Conservation (phyloP, 2,329 filamentous ascomycete genomes). For the Emmonsiellopsis sp. region DNA sequence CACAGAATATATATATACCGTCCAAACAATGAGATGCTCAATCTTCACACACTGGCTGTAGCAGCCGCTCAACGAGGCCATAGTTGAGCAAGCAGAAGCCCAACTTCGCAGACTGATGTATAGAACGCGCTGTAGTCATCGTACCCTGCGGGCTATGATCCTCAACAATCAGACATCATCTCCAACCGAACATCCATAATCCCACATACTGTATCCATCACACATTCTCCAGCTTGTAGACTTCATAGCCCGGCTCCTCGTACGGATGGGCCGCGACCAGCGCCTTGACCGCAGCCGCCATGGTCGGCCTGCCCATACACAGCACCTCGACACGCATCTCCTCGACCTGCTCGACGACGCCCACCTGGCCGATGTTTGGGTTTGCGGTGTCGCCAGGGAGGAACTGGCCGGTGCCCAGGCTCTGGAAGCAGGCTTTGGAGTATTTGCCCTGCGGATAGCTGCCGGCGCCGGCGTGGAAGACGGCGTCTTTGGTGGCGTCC, state of each 20-base stretch:
- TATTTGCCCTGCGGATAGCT: constrained; percentile 34
- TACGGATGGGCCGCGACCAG: constrained; percentile 37
- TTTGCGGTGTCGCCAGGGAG: constrained; percentile 29
- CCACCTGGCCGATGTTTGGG: constrained; percentile 32
- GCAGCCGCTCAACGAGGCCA: no score
- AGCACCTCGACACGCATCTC: constrained; percentile 36
- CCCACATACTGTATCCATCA: constrained; percentile 9
- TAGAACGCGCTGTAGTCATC: no score
- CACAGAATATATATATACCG: no score
- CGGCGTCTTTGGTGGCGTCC: constrained; percentile 31
- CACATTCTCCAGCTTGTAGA: constrained; percentile 34
- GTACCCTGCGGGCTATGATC: no score
- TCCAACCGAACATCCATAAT: neutral
- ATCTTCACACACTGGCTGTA: no score
- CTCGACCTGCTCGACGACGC: constrained; percentile 29
- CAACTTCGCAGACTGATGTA: no score
- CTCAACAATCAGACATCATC: neutral
- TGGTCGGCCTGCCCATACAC: constrained; percentile 29
- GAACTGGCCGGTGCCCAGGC: constrained; percentile 32
- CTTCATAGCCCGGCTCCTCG: constrained; percentile 36
- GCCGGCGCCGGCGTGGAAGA: constrained; percentile 34
- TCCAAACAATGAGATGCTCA: no score
- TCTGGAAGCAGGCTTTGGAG: constrained; percentile 31
- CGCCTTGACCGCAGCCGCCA: constrained; percentile 30
- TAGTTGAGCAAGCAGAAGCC: no score